These are phyloP conservation scores for Moringa oleifera DNA, from an alignment of 345 rosid species.

Conservation along the genomic window DNA sequence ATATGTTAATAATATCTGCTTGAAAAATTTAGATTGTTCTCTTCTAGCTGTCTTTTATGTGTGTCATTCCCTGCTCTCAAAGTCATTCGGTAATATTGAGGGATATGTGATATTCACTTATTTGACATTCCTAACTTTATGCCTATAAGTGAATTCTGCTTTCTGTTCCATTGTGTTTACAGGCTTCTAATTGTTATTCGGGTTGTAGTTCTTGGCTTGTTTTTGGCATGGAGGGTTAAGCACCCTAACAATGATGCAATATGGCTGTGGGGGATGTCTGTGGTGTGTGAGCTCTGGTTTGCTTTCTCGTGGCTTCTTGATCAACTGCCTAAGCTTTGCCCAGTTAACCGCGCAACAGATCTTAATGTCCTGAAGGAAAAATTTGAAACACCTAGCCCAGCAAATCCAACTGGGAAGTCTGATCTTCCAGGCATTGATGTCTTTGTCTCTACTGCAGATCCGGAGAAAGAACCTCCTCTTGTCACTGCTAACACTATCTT, in stretches of 20 bases:
- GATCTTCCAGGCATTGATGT: conserved; percentile 94
- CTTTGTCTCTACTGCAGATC: conserved; percentile 97
- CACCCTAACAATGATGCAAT: conserved; percentile 67
- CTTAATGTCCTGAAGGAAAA: conserved; percentile 88
- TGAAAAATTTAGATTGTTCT: neutral
- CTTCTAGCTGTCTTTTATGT: neutral
- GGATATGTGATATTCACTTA: neutral
- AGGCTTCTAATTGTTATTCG: conserved; percentile 86
- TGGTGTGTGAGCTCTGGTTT: conserved; percentile 94
- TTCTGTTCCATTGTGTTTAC: conserved; percentile 12
- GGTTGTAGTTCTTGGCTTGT: conserved; percentile 64
- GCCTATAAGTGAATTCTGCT: neutral
- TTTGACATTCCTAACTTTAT: neutral
- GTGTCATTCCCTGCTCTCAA: neutral
- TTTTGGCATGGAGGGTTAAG: conserved; percentile 69
- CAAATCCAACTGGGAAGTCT: conserved; percentile 84
- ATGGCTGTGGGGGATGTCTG: conserved; percentile 99
- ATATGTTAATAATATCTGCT: neutral
- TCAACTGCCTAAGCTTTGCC: conserved; percentile 92
- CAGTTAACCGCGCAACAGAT: conserved; percentile 83
- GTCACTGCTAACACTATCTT: conserved; percentile 95
- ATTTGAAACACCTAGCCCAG: conserved; percentile 72
- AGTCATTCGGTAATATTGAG: neutral
- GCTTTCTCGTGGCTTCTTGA: conserved; percentile 99
- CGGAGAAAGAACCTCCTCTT: conserved; percentile 98